Base-by-base conservation (phyloP, 2,329 filamentous ascomycete species). In the Aspergillus uvarum region DNA sequence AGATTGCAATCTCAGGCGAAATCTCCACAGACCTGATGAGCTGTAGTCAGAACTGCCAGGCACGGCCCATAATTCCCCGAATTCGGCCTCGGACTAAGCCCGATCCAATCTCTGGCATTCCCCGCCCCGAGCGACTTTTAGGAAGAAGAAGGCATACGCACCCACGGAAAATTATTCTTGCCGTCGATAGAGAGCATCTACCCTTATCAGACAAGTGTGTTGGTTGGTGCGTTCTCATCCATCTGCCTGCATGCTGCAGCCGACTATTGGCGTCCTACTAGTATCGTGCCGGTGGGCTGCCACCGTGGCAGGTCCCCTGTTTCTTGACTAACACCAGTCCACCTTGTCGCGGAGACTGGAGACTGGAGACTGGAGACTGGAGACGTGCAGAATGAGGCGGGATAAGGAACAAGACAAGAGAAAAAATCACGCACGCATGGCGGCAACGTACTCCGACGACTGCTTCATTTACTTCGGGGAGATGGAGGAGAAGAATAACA, bases 61-160 rank as follows among this genome's bases (percentile, higher is more conserved):
- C 35, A 24, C 31, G 51, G 32, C 32, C 51, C 22, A 53, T 44
- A 53, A 53, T 44, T 53, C 51, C 51, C 51, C 51, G 51, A 53
- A 22, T 53, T 38, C 19, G 51, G 31, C 29, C 31, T 53, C 51
- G 52, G 53, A 32, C 53, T 55, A 55, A 31, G 32, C 53, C 53
- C 53, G 52, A 54, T 44, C 35, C 52, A 54, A 55, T 29, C 42
- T 32, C 29, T 19, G 8, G 21, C 1, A 44, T 16, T 44, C 38
- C 38, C 38, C 38, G 16, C 38, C 38, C 38, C 38, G 38, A 44
- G 38, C 38, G 16, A 16, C 16, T 19, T 16, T 22, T 2, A 22
- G 22, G 22, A 19, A 8, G 38, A 44, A 5, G 14, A 44, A 19
- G 38, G 38, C 38, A 19, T 44, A 44, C 38, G 38, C 38, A 44